Conservation (phyloP, 78 protist species). For the Dictyostelium intermedium region DNA sequence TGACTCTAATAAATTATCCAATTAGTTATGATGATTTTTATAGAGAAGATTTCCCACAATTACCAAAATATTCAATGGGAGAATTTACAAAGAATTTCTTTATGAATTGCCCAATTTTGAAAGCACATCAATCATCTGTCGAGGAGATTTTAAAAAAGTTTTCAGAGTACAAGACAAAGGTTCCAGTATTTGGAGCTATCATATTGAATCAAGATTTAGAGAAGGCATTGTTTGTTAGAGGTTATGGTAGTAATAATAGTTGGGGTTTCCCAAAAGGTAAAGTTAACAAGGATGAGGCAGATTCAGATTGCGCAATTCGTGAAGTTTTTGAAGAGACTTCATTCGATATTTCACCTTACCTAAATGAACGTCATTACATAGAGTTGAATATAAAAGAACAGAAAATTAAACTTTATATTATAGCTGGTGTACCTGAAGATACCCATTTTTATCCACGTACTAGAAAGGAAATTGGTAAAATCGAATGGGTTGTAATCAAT, state of each 20-base stretch:
- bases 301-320: constrained; percentile 86
- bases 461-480: constrained; percentile 88
- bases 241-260: constrained; percentile 42
- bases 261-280: constrained; percentile 96
- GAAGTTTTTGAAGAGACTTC: constrained; percentile 93
- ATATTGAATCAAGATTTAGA: constrained; percentile 80
- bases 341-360: constrained; percentile 60
- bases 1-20: too few species aligned
- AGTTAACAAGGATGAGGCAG: constrained; percentile 85
- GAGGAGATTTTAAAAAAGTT: constrained; percentile 77
- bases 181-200: constrained; percentile 92
- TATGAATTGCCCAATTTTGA: constrained; percentile 71
- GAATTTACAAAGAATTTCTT: constrained; percentile 77
- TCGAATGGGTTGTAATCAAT: constrained; percentile 58
- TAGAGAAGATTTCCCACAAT: constrained; percentile 63
- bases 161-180: constrained; percentile 81
- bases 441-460: constrained; percentile 85
- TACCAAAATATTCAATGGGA: constrained; percentile 61
- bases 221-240: constrained; percentile 79
- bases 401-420: constrained; percentile 77
- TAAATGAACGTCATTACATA: constrained; percentile 61
- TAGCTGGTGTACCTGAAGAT: constrained; percentile 79
- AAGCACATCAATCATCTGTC: not conserved
- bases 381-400: constrained; percentile 60
- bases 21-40: constrained; percentile 84